Evolutionary conservation across 179 eudicot genomes (phyloP), one percentile per base, ranked within the genome.

Genomic region (Silene coronaria): DNA sequence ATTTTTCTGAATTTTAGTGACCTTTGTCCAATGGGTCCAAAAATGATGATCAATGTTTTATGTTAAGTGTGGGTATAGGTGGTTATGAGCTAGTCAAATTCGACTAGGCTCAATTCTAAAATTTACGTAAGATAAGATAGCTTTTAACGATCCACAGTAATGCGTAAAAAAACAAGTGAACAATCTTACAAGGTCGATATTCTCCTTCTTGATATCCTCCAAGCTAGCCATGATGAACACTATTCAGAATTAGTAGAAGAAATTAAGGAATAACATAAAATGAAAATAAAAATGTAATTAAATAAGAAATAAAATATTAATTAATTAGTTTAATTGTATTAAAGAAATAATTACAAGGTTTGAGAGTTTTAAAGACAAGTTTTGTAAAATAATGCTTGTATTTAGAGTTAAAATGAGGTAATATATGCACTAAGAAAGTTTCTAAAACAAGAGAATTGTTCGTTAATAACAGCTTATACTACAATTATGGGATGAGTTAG

Each of bases 111-210:
- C 10, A 9, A 28, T 28, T 28, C 32, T 28, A 28, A 28, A n/a
- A n/a, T n/a, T n/a, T n/a, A n/a, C n/a, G n/a, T n/a, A n/a, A n/a
- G n/a, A n/a, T n/a, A n/a, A n/a, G n/a, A n/a, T n/a, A n/a, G n/a
- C 10, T 36, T 36, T 36, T 36, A 36, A 13, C 2, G 46, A 38
- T 38, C 46, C 10, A 38, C 46, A 38, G 9, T 38, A 38, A 32
- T 0, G 26, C 51, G 12, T 38, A 67, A 59, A 36, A 45, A 17
- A 34, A 9, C n/a, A 22, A 58, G 46, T 5, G n/a, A 61, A 36
- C 24, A 28, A 32, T 55, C 88, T 63, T 86, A 88, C 96, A 27
- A 90, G 91, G 77, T 90, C 92, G 57, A 88, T 79, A 32, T 75
- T 80, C 71, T 90, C 96, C 4, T 83, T 84, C 82, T 78, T 83